phyloP scores from a whole-genome alignment of 2,329 filamentous ascomycete genomes.

The Microsporum ferrugineum region DNA sequence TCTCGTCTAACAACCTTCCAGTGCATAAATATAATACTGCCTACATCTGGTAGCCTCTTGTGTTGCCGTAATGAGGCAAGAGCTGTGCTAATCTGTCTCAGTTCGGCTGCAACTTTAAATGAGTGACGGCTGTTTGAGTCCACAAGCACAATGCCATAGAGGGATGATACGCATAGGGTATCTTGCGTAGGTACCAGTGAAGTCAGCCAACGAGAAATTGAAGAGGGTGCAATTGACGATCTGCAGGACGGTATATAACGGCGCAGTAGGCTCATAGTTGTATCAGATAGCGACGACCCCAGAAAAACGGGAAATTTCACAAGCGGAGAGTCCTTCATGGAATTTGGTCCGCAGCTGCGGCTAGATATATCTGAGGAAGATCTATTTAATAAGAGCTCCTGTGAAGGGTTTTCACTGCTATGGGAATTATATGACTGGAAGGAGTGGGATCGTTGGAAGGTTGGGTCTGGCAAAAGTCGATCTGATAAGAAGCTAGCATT shows the following conservation, averaged over 20 bases:
- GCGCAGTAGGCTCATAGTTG: not conserved
- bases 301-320: slow-evolving; percentile 1
- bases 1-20: slow-evolving; percentile 9
- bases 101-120: slow-evolving; percentile 7
- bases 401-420: not conserved
- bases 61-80: slow-evolving; percentile 13
- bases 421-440: not conserved
- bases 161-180: not conserved
- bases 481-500: not conserved
- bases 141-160: slow-evolving; percentile 22
- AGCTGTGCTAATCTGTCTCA: slow-evolving; percentile 19
- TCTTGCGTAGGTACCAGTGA: not conserved
- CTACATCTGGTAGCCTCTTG: slow-evolving; percentile 14
- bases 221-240: not conserved
- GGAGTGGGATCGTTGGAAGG: not conserved
- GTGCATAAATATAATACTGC: slow-evolving; percentile 27
- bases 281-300: not conserved
- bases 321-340: not conserved
- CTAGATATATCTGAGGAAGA: not conserved
- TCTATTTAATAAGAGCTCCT: not conserved
- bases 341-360: not conserved
- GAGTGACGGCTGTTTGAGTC: slow-evolving; percentile 11
- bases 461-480: not conserved
- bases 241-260: slow-evolving; percentile 3
- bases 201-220: not conserved